A percentile compares a stretch with the other conserved stretches of the same genome.
These are phyloP conservation scores for Buddleja alternifolia DNA, from an alignment of 257 asterid genomes.

Conservation along the genomic window DNA sequence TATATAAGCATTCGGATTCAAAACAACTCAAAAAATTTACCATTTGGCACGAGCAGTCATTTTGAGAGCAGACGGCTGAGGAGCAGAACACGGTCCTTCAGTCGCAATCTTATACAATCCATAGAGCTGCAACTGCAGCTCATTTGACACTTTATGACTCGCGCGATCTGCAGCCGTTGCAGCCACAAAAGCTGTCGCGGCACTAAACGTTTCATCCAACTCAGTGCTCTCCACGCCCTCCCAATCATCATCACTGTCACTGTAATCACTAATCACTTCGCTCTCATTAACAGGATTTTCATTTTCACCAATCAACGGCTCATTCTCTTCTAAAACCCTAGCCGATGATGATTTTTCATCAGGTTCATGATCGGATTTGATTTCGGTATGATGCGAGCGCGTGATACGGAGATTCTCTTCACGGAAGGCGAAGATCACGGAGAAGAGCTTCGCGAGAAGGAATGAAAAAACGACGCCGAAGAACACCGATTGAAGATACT, in stretches of 20 bases:
- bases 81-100: constrained; percentile 62
- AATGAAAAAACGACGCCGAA: constrained; percentile 61
- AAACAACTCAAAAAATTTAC: constrained; percentile 4
- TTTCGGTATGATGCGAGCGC: constrained; percentile 39
- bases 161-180: constrained; percentile 66
- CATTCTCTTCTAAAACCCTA: constrained; percentile 36
- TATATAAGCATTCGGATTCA: background rate
- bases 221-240: constrained; percentile 86
- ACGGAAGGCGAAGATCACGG: constrained; percentile 64
- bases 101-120: constrained; percentile 76
- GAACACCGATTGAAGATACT: constrained; percentile 49
- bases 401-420: constrained; percentile 60
- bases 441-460: constrained; percentile 70
- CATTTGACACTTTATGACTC: constrained; percentile 50
- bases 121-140: constrained; percentile 71
- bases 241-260: constrained; percentile 69
- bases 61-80: constrained; percentile 71
- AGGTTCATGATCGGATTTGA: constrained; percentile 24
- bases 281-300: constrained; percentile 1
- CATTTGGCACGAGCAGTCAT: constrained; percentile 68
- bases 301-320: constrained; percentile 37
- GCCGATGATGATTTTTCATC: constrained; percentile 25
- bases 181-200: constrained; percentile 79
- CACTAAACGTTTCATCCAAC: constrained; percentile 73
- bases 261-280: constrained; percentile 27